Base-by-base conservation (phyloP, 2,329 filamentous ascomycete genomes). In the Dothideomycetidae sp. region DNA sequence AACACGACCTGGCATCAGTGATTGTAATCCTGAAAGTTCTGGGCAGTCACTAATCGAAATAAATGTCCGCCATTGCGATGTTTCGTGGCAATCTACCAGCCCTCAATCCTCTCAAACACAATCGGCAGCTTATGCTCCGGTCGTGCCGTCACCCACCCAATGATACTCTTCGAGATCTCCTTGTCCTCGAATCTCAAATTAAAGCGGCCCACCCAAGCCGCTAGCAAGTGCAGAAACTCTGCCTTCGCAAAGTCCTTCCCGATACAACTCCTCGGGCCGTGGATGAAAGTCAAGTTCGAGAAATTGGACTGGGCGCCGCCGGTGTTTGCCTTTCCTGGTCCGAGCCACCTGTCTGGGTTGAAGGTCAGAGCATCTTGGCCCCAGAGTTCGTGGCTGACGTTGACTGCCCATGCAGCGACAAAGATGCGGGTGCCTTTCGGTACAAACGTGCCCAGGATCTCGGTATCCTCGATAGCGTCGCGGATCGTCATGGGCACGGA, bases 401-500 rank as follows among this genome's bases (percentile, higher is more conserved):
- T 26, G 21, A 26, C n/a, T 7, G 7, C 21, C 21, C 21, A 26
- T n/a, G 21, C 7, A 7, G 21, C 7, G 7, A 26, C 7, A n/a
- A 7, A 26, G 21, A 26, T 26, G 7, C 21, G 21, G 21, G 21
- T 26, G n/a, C n/a, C n/a, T 7, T 7, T 26, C 7, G 21, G 21
- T 7, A 26, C n/a, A 26, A n/a, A 7, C 7, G n/a, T n/a, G 21
- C n/a, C n/a, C 7, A 7, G 7, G 21, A 26, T 26, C 7, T 7
- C n/a, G 21, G 21, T 26, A n/a, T 7, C 7, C 21, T n/a, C n/a
- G 21, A 26, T 26, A n/a, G 21, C 7, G 7, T 7, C n/a, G 7
- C 21, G 21, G 7, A 7, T 7, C 7, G n/a, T 83, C 17, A 76
- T 50, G 0, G 79, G 76, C 1, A 83, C 76, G 0, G 81, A 78